Conservation (phyloP, 2,329 filamentous ascomycete genomes). For the Colletotrichum eleusines region DNA sequence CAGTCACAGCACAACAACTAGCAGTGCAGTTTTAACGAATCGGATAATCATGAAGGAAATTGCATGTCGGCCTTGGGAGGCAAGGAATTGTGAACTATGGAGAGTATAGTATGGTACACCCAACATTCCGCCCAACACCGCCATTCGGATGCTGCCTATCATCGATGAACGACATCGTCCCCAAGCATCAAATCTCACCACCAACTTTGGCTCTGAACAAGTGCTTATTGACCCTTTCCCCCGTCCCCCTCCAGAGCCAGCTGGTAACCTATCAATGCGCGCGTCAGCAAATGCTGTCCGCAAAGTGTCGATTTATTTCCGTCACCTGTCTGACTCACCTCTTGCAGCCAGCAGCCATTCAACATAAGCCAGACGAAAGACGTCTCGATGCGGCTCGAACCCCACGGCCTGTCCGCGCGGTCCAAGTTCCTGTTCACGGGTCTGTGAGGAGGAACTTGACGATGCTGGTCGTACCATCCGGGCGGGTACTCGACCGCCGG, state of each 20-base stretch:
- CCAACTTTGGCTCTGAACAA: slow-evolving; percentile 65
- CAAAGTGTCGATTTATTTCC: neutral
- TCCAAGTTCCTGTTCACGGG: slow-evolving; percentile 44
- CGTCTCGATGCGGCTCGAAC: slow-evolving; percentile 40
- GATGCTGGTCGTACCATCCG: slow-evolving; percentile 43
- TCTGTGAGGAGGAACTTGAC: slow-evolving; percentile 45
- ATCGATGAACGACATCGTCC: neutral
- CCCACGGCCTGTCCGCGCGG: slow-evolving; percentile 41
- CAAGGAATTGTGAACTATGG: neutral
- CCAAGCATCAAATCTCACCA: slow-evolving; percentile 59
- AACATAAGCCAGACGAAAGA: slow-evolving; percentile 46
- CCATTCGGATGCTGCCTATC: neutral
- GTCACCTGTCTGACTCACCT: slow-evolving; percentile 14
- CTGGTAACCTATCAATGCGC: slow-evolving; percentile 21
- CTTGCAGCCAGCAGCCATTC: slow-evolving; percentile 43
- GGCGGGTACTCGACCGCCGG: slow-evolving; percentile 39
- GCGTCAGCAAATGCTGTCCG: slow-evolving; percentile 2
- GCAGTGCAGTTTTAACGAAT: neutral
- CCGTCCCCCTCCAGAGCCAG: slow-evolving; percentile 36
- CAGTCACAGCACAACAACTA: too few relatives aligned
- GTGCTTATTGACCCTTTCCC: slow-evolving; percentile 56
- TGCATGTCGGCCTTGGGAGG: neutral
- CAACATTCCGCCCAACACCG: neutral
- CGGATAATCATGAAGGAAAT: neutral
- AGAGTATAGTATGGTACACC: neutral